A percentile compares a stretch with the other conserved stretches of the same genome.
Conservation (phyloP, 148 eudicot species). For the Euryodendron excelsum region DNA sequence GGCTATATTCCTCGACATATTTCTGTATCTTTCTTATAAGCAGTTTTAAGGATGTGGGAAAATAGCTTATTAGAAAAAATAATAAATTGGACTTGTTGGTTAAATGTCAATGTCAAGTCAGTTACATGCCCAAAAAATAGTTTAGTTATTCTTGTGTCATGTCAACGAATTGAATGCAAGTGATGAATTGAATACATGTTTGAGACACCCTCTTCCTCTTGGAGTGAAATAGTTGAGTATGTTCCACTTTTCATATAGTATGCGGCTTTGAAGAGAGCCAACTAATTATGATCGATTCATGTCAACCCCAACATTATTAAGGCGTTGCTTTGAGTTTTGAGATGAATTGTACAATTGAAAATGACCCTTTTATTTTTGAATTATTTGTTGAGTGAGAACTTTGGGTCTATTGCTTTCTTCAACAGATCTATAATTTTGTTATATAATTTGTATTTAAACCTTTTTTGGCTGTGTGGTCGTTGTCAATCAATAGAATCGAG, state of each 20-base stretch:
- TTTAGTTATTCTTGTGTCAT: neutral
- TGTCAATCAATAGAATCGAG: neutral
- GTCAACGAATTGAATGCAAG: neutral
- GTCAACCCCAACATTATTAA: neutral
- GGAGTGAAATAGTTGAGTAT: neutral
- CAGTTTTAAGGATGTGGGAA: slow-evolving; percentile 3
- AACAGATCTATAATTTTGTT: neutral
- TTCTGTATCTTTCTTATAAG: neutral
- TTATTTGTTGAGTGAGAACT: neutral
- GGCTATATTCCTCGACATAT: neutral
- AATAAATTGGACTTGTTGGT: neutral
- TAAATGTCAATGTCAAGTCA: neutral
- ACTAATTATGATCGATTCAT: neutral
- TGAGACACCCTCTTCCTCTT: neutral
- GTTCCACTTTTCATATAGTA: neutral
- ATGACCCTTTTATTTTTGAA: neutral
- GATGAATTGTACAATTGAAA: neutral
- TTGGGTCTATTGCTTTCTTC: neutral
- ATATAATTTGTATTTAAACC: neutral
- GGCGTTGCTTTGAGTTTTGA: too few species aligned
- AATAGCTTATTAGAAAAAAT: too few species aligned
- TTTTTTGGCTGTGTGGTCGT: neutral
- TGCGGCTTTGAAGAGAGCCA: neutral
- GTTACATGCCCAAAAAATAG: too few species aligned
- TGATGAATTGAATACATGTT: slow-evolving; percentile 3